A percentile compares a stretch with the other conserved stretches of the same genome.
Conservation (phyloP, 2,329 filamentous ascomycete genomes). For the Pseudogymnoascus verrucosus region DNA sequence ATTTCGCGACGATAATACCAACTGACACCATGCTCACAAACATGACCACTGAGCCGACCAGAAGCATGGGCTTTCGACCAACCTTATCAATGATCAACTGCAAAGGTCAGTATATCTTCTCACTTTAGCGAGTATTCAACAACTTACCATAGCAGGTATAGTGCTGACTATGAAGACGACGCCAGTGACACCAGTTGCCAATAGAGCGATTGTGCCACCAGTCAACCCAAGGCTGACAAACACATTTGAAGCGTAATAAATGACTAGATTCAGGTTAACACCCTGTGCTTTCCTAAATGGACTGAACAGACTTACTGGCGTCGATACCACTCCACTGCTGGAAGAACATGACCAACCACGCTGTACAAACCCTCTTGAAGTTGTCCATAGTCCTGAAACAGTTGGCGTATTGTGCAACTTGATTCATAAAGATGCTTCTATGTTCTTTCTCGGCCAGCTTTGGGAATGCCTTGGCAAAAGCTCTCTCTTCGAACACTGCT, state of each 20-base stretch:
- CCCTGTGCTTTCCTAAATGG: background rate
- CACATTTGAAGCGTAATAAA: conserved; percentile 51
- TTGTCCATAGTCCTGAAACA: conserved; percentile 41
- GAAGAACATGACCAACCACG: conserved; percentile 40
- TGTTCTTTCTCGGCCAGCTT: conserved; percentile 34
- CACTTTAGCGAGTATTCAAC: background rate
- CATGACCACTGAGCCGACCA: conserved; percentile 33
- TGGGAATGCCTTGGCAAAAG: conserved; percentile 38
- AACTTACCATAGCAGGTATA: conserved; percentile 27
- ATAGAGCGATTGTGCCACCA: conserved; percentile 48
- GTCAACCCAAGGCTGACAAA: conserved; percentile 56
- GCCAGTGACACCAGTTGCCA: conserved; percentile 56
- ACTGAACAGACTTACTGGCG: conserved; percentile 20
- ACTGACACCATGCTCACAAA: conserved; percentile 32
- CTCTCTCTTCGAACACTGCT: conserved; percentile 34
- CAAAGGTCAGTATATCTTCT: conserved; percentile 36
- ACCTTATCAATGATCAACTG: conserved; percentile 40
- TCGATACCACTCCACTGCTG: conserved; percentile 39
- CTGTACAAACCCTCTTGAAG: conserved; percentile 38
- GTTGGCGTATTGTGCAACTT: conserved; percentile 43
- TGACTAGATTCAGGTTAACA: conserved; percentile 36
- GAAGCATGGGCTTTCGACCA: conserved; percentile 34
- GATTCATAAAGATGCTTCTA: conserved; percentile 34
- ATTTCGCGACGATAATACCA: conserved; percentile 34
- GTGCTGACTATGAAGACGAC: conserved; percentile 39